Percentiles rank a stretch among this genome's conserved stretches.
Evolutionary conservation across 495 filamentous ascomycete species (phyloP).

Genomic region (Chaetomium tenue): DNA sequence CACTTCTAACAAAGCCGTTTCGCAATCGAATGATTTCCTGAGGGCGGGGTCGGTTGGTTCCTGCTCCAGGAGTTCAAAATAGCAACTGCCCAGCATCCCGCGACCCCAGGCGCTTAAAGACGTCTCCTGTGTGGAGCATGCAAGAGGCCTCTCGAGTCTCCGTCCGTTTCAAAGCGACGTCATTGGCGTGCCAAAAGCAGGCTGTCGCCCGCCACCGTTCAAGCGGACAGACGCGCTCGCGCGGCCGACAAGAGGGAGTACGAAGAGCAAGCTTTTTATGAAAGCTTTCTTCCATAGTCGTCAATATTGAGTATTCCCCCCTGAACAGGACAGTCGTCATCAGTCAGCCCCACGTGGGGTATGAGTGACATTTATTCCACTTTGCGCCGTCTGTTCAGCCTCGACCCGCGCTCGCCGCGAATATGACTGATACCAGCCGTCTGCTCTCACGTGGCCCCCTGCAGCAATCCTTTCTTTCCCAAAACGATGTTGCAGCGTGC

Average conservation of each 20-base stretch:
- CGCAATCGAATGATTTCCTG: constrained; percentile 17
- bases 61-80: constrained; percentile 32
- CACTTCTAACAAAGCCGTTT: background rate
- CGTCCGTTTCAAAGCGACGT: constrained; percentile 29
- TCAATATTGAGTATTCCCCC: background rate
- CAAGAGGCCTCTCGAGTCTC: constrained; percentile 33
- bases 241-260: background rate
- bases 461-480: background rate
- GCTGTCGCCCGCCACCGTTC: constrained; percentile 20
- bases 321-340: background rate
- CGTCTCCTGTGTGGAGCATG: constrained; percentile 34
- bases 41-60: constrained; percentile 24
- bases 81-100: constrained; percentile 35
- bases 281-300: background rate
- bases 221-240: background rate
- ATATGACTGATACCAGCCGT: background rate
- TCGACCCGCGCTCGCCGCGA: background rate
- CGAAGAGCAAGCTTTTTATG: background rate
- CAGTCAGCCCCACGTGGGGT: background rate
- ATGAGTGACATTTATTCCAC: background rate
- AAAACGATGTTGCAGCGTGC: background rate
- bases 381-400: constrained; percentile 1
- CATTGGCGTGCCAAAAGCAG: constrained; percentile 30
- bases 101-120: constrained; percentile 39
- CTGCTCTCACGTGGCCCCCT: background rate